Base-by-base conservation (phyloP, 495 filamentous ascomycete genomes). In the Terfezia boudieri region DNA sequence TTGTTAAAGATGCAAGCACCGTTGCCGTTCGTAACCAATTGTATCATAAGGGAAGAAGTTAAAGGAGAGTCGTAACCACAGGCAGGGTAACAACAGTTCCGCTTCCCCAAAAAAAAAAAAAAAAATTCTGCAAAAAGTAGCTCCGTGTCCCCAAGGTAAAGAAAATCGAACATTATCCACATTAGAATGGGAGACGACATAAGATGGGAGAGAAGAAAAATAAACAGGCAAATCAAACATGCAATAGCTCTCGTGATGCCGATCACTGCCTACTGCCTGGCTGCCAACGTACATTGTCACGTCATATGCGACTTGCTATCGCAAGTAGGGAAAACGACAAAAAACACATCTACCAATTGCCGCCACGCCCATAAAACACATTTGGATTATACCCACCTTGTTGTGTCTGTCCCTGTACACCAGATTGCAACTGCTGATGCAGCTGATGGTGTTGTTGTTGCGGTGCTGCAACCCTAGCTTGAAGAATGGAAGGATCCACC, bases 401-500 rank as follows among this genome's bases (percentile, higher is more conserved):
- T 78, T 94, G 90, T 71, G 82, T 80, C 76, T 92, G 86, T 69
- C 84, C 84, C 76, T 82, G 80, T 67, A 78, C 79, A 71, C 73
- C 76, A 70, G 74, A 77, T 66, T 76, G 74, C 57, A 67, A 65
- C 65, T 77, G 75, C 38, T 65, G 63, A 20, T 59, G 55, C 67
- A 79, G 77, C 70, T 92, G 84, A 70, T 88, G 87, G 77, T 93
- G 84, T 46, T 61, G 59, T 11, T 64, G 56, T 12, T 61, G 63
- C 14, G 60, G 63, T 7, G 64, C 62, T 37, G 62, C 63, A 37
- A 62, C 60, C 74, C 90, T 83, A 70, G 84, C 86, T 74, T 95
- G 90, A 76, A 99, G 80, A 76, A 96, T 94, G 76, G 86, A 94
- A 74, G 89, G 86, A 83, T 94, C 87, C 75, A 83, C 84, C 87